phyloP scores from a whole-genome alignment of 2,329 filamentous ascomycete species.

The Fusarium denticulatum region DNA sequence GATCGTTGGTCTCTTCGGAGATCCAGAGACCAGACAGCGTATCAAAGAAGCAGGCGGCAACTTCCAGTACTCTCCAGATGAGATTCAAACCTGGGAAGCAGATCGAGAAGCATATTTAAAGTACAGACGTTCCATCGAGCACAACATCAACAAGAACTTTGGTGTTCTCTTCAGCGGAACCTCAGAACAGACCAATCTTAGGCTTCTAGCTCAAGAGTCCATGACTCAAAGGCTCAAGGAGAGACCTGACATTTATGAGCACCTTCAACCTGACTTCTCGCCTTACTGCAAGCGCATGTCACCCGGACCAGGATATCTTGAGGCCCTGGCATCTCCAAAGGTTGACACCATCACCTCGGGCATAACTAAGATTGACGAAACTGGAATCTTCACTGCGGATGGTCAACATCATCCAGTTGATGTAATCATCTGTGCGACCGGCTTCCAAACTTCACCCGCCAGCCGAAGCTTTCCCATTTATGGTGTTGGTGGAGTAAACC shows the following conservation, averaged over 20 bases:
- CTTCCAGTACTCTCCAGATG: not conserved
- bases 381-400: not conserved
- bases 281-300: slow-evolving; percentile 19
- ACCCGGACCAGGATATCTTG: slow-evolving; percentile 4
- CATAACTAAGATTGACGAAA: not conserved
- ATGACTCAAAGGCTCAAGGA: not conserved
- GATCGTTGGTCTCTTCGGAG: slow-evolving; percentile 9
- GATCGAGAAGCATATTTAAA: slow-evolving; percentile 5
- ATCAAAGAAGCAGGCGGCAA: slow-evolving; percentile 6
- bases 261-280: slow-evolving; percentile 1
- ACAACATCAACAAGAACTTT: slow-evolving; percentile 17
- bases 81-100: slow-evolving; percentile 1
- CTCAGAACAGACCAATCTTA: not conserved
- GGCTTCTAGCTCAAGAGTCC: not conserved
- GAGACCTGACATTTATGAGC: slow-evolving; percentile 4
- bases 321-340: slow-evolving; percentile 10
- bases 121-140: slow-evolving; percentile 4
- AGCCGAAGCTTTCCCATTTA: slow-evolving; percentile 16
- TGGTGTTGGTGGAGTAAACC: not conserved
- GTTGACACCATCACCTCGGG: slow-evolving; percentile 1
- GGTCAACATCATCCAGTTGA: not conserved
- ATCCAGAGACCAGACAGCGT: not conserved
- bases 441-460: slow-evolving; percentile 12
- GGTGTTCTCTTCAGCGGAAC: slow-evolving; percentile 3
- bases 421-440: not conserved